Conservation (phyloP, 108 stramenopile species). For the Seminavis robusta region DNA sequence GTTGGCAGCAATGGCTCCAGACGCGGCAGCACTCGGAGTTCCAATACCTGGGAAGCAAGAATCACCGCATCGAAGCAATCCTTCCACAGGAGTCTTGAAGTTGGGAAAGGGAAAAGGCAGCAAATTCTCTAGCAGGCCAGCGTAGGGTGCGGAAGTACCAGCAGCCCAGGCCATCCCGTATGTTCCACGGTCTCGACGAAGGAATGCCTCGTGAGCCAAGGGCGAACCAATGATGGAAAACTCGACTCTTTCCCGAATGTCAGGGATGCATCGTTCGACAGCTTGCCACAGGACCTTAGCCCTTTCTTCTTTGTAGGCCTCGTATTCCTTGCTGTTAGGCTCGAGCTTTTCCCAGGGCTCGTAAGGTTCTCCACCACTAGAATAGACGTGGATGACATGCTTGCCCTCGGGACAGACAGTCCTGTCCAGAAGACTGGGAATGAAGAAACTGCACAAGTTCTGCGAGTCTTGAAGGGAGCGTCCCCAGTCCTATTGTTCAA, state of each 20-base stretch:
- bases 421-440: slow-evolving; percentile 86
- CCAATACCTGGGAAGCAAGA: slow-evolving; percentile 95
- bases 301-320: slow-evolving; percentile 90
- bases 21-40: slow-evolving; percentile 92
- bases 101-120: slow-evolving; percentile 90
- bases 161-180: slow-evolving; percentile 97
- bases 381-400: slow-evolving; percentile 94
- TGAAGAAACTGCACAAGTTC: slow-evolving; percentile 88
- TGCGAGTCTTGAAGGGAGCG: slow-evolving; percentile 90
- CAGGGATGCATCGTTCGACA: slow-evolving; percentile 91
- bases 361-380: slow-evolving; percentile 93
- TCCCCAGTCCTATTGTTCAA: slow-evolving; percentile 62
- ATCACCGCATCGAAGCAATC: slow-evolving; percentile 87
- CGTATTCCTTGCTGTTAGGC: slow-evolving; percentile 79
- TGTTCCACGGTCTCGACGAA: slow-evolving; percentile 86
- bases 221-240: slow-evolving; percentile 92
- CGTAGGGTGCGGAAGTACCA: slow-evolving; percentile 85
- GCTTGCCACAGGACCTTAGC: slow-evolving; percentile 85
- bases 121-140: slow-evolving; percentile 68
- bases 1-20: slow-evolving; percentile 87
- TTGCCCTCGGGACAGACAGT: slow-evolving; percentile 89
- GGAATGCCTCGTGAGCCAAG: slow-evolving; percentile 92
- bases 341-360: slow-evolving; percentile 94
- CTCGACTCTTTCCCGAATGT: slow-evolving; percentile 84
- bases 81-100: slow-evolving; percentile 89